These are phyloP conservation scores for Debaryomyces nepalensis DNA, from an alignment of 1,139 yeast species.

Conservation along the genomic window DNA sequence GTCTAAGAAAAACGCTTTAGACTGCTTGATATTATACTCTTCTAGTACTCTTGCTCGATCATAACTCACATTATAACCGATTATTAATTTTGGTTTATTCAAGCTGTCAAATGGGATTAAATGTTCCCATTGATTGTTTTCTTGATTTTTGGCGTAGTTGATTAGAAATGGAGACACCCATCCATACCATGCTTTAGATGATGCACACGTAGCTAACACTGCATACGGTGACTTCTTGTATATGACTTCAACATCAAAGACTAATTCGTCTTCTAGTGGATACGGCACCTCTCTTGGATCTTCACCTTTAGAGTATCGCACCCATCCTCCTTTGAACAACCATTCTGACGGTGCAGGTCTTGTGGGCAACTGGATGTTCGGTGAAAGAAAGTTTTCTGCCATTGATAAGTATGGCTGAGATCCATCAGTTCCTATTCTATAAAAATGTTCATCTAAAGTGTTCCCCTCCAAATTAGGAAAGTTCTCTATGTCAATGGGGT, in stretches of 20 bases:
- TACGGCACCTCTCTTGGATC: constrained; percentile 62
- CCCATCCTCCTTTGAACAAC: constrained; percentile 79
- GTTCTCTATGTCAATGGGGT: constrained; percentile 60
- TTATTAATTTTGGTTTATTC: constrained; percentile 57
- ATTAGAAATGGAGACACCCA: constrained; percentile 91
- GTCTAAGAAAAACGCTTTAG: constrained; percentile 82
- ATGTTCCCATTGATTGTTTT: constrained; percentile 55
- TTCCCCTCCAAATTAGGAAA: constrained; percentile 75
- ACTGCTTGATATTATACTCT: constrained; percentile 70
- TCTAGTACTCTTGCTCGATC: constrained; percentile 87
- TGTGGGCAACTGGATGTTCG: constrained; percentile 41
- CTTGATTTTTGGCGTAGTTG: constrained; percentile 39
- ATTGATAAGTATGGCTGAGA: constrained; percentile 62
- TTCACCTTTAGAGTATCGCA: constrained; percentile 60
- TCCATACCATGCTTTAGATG: constrained; percentile 84
- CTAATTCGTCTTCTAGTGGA: constrained; percentile 70
- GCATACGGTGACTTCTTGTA: constrained; percentile 78
- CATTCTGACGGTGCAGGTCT: constrained; percentile 53
- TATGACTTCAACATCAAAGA: constrained; percentile 89
- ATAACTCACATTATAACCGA: constrained; percentile 91
- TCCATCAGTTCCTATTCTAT: constrained; percentile 63
- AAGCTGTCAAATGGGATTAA: constrained; percentile 72
- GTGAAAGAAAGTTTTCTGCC: constrained; percentile 44
- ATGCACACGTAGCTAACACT: constrained; percentile 80
- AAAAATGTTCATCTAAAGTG: constrained; percentile 83